Percentiles rank a stretch among this genome's conserved stretches.
phyloP scores from a whole-genome alignment of 2,329 filamentous ascomycete species.

The Aspergillus fructus region DNA sequence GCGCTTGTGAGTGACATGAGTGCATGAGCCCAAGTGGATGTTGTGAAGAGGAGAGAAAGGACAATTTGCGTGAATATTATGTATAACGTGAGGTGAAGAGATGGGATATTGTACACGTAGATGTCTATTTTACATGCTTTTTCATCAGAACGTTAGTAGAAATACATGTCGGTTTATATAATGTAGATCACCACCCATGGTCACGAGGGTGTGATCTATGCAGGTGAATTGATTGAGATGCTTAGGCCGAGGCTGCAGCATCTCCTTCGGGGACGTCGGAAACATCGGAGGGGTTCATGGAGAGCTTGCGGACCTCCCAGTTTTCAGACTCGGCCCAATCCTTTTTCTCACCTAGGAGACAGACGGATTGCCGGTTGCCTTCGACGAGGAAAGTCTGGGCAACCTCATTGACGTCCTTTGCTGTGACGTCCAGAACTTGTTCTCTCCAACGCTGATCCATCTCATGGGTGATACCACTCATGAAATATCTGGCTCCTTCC shows the following conservation, averaged over 20 bases:
- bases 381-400: constrained; percentile 81
- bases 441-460: constrained; percentile 86
- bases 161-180: constrained; percentile 11
- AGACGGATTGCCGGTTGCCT: constrained; percentile 59
- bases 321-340: constrained; percentile 66
- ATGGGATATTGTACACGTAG: constrained; percentile 21
- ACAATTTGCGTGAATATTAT: constrained; percentile 1
- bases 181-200: neutral
- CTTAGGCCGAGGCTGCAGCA: constrained; percentile 26
- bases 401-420: constrained; percentile 73
- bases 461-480: constrained; percentile 79
- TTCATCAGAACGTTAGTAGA: constrained; percentile 18
- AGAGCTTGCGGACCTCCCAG: constrained; percentile 77
- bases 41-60: constrained; percentile 6
- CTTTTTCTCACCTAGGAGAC: constrained; percentile 81
- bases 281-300: constrained; percentile 48
- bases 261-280: constrained; percentile 8
- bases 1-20: constrained; percentile 13
- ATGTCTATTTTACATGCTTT: constrained; percentile 21
- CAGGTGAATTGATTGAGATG: neutral
- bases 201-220: neutral
- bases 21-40: neutral
- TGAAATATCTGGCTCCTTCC: constrained; percentile 83
- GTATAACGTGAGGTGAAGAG: neutral
- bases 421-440: constrained; percentile 80